A percentile compares a stretch with the other conserved stretches of the same genome.
Conservation (phyloP, 192 early-diverging fungal genomes). For the Backusella luteola region DNA sequence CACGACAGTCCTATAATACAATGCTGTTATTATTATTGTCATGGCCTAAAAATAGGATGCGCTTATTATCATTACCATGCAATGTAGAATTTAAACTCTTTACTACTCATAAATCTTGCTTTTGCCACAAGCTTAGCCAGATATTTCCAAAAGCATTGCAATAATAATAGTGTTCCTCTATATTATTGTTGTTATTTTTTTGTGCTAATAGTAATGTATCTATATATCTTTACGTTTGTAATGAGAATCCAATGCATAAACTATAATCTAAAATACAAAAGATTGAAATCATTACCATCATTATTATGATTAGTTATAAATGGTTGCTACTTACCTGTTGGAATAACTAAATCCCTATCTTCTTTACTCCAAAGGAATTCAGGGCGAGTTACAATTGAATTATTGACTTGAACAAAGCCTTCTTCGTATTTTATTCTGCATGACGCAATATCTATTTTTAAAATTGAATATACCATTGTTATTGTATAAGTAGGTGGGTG, state of each 20-base stretch:
- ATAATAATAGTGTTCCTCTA: slow-evolving; percentile 40
- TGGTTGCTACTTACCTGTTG: slow-evolving; percentile 11
- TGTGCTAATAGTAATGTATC: background rate
- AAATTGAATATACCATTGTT: background rate
- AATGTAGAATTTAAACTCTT: slow-evolving; percentile 46
- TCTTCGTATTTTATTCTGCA: slow-evolving; percentile 38
- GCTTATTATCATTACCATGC: slow-evolving; percentile 19
- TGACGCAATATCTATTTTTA: slow-evolving; percentile 27
- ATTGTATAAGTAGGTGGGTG: background rate
- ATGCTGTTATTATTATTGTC: background rate
- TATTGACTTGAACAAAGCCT: slow-evolving; percentile 25
- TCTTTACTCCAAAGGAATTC: slow-evolving; percentile 24
- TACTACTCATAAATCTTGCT: slow-evolving; percentile 45
- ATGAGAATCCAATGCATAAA: slow-evolving; percentile 40
- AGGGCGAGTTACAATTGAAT: slow-evolving; percentile 20
- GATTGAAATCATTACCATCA: background rate
- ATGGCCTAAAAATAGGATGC: background rate
- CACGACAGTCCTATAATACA: slow-evolving; percentile 20
- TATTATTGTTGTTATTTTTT: background rate
- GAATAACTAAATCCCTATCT: slow-evolving; percentile 10
- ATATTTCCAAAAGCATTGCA: slow-evolving; percentile 53
- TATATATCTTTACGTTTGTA: slow-evolving; percentile 38
- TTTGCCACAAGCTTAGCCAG: slow-evolving; percentile 41
- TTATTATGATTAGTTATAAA: background rate
- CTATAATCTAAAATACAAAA: slow-evolving; percentile 27